Evolutionary conservation across 2,329 filamentous ascomycete genomes (phyloP).

Genomic region (Colletotrichum sp.): DNA sequence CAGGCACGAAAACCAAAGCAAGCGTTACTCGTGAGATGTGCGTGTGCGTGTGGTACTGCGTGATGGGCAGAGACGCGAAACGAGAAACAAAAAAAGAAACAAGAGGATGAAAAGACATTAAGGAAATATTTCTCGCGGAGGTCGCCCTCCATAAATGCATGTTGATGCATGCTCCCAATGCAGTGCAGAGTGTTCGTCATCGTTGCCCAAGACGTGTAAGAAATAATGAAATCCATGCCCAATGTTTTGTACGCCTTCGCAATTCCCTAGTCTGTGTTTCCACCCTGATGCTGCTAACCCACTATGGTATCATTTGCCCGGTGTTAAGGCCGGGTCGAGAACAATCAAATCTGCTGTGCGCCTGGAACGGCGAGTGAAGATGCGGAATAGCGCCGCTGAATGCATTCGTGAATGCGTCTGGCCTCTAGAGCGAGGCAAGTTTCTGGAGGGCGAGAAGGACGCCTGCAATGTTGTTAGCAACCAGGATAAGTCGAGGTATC

Average conservation of each 20-base stretch:
- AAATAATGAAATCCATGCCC: slow-evolving; percentile 6
- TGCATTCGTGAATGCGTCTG: neutral
- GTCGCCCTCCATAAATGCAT: neutral
- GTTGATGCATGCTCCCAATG: slow-evolving; percentile 1
- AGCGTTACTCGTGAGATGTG: slow-evolving; percentile 12
- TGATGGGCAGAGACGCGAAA: neutral
- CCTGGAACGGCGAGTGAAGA: neutral
- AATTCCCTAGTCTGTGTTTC: neutral
- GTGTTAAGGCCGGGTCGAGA: slow-evolving; percentile 14
- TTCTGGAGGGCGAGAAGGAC: slow-evolving; percentile 49
- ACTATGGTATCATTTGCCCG: slow-evolving; percentile 18
- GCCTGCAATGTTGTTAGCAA: slow-evolving; percentile 30
- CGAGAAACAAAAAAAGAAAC: neutral
- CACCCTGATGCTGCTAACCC: slow-evolving; percentile 8
- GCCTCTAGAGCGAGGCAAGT: slow-evolving; percentile 32
- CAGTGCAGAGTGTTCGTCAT: slow-evolving; percentile 14
- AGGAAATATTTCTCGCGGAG: neutral
- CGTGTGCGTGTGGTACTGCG: neutral
- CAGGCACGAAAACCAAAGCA: neutral
- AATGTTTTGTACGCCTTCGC: slow-evolving; percentile 20
- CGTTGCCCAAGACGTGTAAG: neutral
- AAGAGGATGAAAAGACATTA: neutral
- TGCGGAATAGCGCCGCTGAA: neutral
- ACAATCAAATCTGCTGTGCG: slow-evolving; percentile 6
- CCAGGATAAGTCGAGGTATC: too few relatives aligned